These are phyloP conservation scores for Parasitella parasitica DNA, from an alignment of 371 early-diverging fungal genomes.

Conservation along the genomic window DNA sequence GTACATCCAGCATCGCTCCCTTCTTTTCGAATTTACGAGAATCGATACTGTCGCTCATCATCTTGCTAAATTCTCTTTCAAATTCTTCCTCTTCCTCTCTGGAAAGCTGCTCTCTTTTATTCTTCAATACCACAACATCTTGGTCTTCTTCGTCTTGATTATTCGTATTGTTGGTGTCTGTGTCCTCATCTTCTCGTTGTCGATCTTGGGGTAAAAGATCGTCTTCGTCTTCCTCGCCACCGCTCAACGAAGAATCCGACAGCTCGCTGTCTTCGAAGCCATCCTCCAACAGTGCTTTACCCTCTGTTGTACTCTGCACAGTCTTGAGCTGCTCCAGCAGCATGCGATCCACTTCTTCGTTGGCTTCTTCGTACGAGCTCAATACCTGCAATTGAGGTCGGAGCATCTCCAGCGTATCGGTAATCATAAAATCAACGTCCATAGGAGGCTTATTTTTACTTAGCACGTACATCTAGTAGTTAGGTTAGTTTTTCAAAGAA, in stretches of 20 bases:
- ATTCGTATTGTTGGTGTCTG: not conserved
- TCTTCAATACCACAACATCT: slow-evolving; percentile 58
- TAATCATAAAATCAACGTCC: slow-evolving; percentile 87
- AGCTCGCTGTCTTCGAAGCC: slow-evolving; percentile 42
- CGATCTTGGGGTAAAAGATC: slow-evolving; percentile 28
- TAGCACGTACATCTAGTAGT: slow-evolving; percentile 77
- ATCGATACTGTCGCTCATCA: slow-evolving; percentile 84
- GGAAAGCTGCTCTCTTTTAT: slow-evolving; percentile 37
- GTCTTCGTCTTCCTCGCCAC: slow-evolving; percentile 49
- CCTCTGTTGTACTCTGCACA: slow-evolving; percentile 42
- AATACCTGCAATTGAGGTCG: slow-evolving; percentile 65
- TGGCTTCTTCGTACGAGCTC: slow-evolving; percentile 79
- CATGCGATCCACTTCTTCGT: slow-evolving; percentile 63
- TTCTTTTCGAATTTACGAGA: slow-evolving; percentile 79
- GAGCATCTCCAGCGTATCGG: slow-evolving; percentile 78
- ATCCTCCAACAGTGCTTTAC: slow-evolving; percentile 33
- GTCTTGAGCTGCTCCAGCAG: slow-evolving; percentile 53
- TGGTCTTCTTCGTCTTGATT: slow-evolving; percentile 37
- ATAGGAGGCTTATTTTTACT: slow-evolving; percentile 82
- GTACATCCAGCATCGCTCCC: slow-evolving; percentile 72
- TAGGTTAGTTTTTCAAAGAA: not conserved
- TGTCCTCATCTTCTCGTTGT: slow-evolving; percentile 7
- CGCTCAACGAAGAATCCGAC: slow-evolving; percentile 34
- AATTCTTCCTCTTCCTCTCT: slow-evolving; percentile 68
- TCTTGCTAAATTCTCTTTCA: slow-evolving; percentile 74